Evolutionary conservation across 208 protist genomes (phyloP).

Genomic region (Wallacemonas sp.): DNA sequence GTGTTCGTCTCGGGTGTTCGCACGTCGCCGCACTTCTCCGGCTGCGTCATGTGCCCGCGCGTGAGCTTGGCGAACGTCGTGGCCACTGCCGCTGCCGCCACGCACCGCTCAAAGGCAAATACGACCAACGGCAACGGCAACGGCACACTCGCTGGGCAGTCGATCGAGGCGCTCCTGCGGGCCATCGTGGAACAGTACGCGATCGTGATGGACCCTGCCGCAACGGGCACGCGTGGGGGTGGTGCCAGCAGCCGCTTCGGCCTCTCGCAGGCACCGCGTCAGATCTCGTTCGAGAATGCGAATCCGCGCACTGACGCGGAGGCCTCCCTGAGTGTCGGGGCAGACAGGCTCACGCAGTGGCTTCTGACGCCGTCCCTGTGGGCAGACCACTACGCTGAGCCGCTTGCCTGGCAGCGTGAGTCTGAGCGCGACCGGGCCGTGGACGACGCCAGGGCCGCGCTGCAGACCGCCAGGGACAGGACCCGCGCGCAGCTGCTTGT

Average conservation of each 20-base stretch:
- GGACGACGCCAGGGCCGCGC: background rate
- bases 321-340: too few relatives aligned
- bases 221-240: background rate
- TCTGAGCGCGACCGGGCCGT: background rate
- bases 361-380: constrained; percentile 28
- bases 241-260: too few relatives aligned
- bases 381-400: constrained; percentile 30
- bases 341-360: background rate
- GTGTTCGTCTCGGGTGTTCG: constrained; percentile 17
- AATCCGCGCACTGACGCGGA: too few relatives aligned
- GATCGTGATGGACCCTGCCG: background rate
- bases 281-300: too few relatives aligned
- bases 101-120: background rate
- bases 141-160: background rate
- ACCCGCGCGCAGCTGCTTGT: background rate
- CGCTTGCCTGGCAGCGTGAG: background rate
- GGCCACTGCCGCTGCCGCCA: background rate
- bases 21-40: constrained; percentile 18
- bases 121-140: background rate
- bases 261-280: too few relatives aligned
- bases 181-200: background rate
- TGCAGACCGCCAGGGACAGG: background rate
- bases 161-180: constrained; percentile 1
- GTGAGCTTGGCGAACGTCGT: constrained; percentile 1
- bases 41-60: constrained; percentile 28